Conservation (phyloP, 2,329 filamentous ascomycete genomes). For the Xylaria sp. region DNA sequence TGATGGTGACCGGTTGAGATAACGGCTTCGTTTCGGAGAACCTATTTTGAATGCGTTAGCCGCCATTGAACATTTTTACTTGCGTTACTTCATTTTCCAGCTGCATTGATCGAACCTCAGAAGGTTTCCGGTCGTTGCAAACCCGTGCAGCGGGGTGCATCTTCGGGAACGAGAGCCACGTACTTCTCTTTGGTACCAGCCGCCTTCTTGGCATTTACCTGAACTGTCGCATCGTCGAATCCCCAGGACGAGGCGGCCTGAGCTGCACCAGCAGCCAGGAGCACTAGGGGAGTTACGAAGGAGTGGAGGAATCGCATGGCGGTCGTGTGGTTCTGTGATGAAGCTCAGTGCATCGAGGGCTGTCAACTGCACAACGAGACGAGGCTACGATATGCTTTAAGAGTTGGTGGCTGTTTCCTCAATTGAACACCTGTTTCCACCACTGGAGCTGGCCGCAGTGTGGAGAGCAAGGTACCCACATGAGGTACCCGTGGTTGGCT, state of each 20-base stretch:
- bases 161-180: conserved; percentile 44
- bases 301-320: conserved; percentile 56
- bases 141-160: neutral
- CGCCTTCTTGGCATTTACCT: conserved; percentile 72
- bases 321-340: conserved; percentile 22
- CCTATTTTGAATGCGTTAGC: conserved; percentile 52
- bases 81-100: neutral
- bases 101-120: neutral
- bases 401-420: conserved; percentile 21
- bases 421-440: conserved; percentile 40
- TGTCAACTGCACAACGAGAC: conserved; percentile 20
- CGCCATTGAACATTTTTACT: neutral
- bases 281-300: conserved; percentile 53
- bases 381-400: conserved; percentile 13
- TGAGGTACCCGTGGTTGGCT: neutral
- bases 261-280: conserved; percentile 61
- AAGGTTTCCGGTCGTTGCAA: neutral
- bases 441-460: conserved; percentile 8
- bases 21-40: conserved; percentile 69
- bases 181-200: conserved; percentile 73
- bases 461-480: conserved; percentile 16
- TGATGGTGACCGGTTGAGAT: conserved; percentile 71
- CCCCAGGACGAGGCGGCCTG: conserved; percentile 71
- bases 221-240: conserved; percentile 77
- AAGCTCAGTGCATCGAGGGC: conserved; percentile 31